Base-by-base conservation (phyloP, 345 rosid genomes). In the Acer negundo region DNA sequence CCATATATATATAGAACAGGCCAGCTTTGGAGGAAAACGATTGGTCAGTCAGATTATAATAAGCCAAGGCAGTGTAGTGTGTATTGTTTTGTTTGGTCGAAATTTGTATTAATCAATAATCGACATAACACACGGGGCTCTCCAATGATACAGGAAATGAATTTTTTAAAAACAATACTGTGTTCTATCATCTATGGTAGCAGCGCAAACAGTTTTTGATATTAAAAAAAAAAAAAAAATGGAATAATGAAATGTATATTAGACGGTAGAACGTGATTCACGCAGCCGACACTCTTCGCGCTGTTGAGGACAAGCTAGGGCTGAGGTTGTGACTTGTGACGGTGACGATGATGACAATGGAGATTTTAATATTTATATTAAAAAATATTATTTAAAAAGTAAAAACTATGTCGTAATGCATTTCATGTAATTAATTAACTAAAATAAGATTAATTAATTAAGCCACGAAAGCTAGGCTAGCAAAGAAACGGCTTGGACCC, bases 181-280 rank as follows among this genome's bases (percentile, higher is more conserved):
- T 58, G 38, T 35, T 35, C 38, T 35, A 35, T 31, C 6, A 3
- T 31, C 35, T 31, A 31, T 31, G 31, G 66, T 11, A 6, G 20
- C 66, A 38, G 35, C 24, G 66, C 66, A 31, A 3, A 72, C 31
- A 10, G 16, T n/a, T 56, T 72, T 35, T 35, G 6, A 35, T 4
- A 35, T 4, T 0, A 4, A 31, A 4, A 35, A 35, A 35, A 35
- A 35, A 35, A 28, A 2, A 28, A 28, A 28, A 28, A 28, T 2
- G 31, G 31, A 28, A 28, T 28, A 28, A 28, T 28, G 35, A 38
- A n/a, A 35, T 56, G 51, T 46, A 46, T 67, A 75, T 47, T 28
- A 28, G 3, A 28, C 31, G 2, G 80, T 12, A n/a, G 81, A 79
- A 82, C 81, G 83, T 75, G 84, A 80, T 71, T 86, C 84, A 76